Conservation (phyloP, 805 yeast genomes). For the Clavispora asparagi region DNA sequence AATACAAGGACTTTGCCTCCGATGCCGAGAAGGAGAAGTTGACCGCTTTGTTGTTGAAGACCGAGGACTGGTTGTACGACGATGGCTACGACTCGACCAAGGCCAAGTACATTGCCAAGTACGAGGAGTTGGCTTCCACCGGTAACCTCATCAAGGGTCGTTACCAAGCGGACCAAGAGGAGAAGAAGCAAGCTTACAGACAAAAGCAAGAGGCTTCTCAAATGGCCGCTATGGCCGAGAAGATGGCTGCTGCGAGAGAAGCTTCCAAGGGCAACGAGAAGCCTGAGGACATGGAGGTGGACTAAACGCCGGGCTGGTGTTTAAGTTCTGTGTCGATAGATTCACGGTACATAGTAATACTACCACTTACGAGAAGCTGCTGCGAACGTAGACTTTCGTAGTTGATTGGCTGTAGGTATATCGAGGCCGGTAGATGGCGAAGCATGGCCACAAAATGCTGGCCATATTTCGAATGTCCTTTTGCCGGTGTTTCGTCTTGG, state of each 20-base stretch:
- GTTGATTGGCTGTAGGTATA: no score
- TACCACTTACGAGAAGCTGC: no score
- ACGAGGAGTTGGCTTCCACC: slow-evolving; percentile 90
- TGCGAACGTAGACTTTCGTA: no score
- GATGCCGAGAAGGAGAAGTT: slow-evolving; percentile 85
- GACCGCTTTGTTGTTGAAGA: slow-evolving; percentile 63
- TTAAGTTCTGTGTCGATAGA: neutral
- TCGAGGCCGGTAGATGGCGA: no score
- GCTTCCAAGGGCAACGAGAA: slow-evolving; percentile 31
- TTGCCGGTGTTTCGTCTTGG: no score
- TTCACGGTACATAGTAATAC: neutral
- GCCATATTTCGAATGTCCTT: no score
- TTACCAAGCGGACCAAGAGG: slow-evolving; percentile 90
- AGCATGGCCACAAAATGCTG: no score
- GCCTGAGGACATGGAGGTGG: slow-evolving; percentile 18
- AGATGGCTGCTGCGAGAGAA: slow-evolving; percentile 73
- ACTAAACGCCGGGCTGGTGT: slow-evolving; percentile 4
- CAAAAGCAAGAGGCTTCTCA: slow-evolving; percentile 84
- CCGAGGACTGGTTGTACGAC: slow-evolving; percentile 98
- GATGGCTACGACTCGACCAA: slow-evolving; percentile 95
- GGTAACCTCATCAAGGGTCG: slow-evolving; percentile 97
- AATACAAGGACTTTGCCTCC: slow-evolving; percentile 80
- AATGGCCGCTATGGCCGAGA: slow-evolving; percentile 78
- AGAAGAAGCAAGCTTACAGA: slow-evolving; percentile 83
- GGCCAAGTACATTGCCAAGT: slow-evolving; percentile 95